Base-by-base conservation (phyloP, 2,329 filamentous ascomycete species). In the Scedosporium apiospermum region DNA sequence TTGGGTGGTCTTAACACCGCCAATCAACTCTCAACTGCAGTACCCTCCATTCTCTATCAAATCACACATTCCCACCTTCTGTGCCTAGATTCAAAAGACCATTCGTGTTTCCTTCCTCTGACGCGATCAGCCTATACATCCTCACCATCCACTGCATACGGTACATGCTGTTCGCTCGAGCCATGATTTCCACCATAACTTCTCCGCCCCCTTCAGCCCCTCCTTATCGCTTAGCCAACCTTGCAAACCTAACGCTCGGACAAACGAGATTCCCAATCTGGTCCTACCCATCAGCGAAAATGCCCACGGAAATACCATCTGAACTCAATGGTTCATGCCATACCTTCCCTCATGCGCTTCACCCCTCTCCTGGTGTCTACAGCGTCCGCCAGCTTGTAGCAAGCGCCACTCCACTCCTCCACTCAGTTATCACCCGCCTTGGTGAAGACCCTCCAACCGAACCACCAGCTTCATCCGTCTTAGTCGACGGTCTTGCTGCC, bases 221-320 rank as follows among this genome's bases (percentile, higher is more conserved):
- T 67, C 68, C 27, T 70, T 71, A 67, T n/a, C 60, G 60, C 21
- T 42, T 62, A 23, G 38, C 49, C 16, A 62, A 62, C 60, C 60
- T 62, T 4, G 60, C 49, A 14, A 55, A 55, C 60, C 51, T 62
- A 18, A 12, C 30, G 14, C 34, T 62, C 9, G 60, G 60, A 6
- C 51, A 57, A 14, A 21, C 51, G 6, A 62, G 57, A 18, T 27
- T 38, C n/a, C 60, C 60, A 23, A 6, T 27, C 38, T 62, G 60
- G 60, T 21, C 60, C 16, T 38, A 21, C 60, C 60, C 26, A 41
- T 42, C 60, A 12, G 42, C 26, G 18, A 34, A 49, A 16, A 5
- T 27, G 18, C 16, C 27, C 16, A n/a, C 42, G 7, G 51, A 55
- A 6, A 2, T 12, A 14, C 51, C 51, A 10, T 23, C 44, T 14